Conservation (phyloP, 768 basidiomycete genomes). For the Lepiota venenata region DNA sequence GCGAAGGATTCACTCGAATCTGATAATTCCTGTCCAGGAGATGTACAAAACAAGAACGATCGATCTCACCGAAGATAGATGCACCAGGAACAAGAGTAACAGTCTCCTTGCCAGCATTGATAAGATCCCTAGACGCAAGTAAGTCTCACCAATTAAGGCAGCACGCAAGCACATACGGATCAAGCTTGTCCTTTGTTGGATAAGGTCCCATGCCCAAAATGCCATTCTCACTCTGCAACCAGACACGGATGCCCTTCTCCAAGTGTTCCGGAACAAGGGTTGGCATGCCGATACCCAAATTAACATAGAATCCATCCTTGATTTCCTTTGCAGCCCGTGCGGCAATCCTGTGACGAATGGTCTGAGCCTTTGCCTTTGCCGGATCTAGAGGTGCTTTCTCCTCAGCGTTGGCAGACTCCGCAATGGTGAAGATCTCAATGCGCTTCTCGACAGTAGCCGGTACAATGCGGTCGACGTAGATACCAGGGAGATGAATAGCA, state of each 20-base stretch:
- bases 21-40: slow-evolving; percentile 22
- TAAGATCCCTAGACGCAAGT: slow-evolving; percentile 62
- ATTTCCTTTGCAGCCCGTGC: slow-evolving; percentile 87
- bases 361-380: slow-evolving; percentile 50
- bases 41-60: neutral
- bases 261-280: slow-evolving; percentile 83
- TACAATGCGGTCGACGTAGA: slow-evolving; percentile 90
- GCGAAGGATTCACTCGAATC: slow-evolving; percentile 93
- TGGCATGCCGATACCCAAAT: slow-evolving; percentile 90
- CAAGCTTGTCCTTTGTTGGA: slow-evolving; percentile 74
- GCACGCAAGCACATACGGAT: slow-evolving; percentile 53
- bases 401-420: slow-evolving; percentile 37
- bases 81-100: slow-evolving; percentile 91
- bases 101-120: slow-evolving; percentile 95
- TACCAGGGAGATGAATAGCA: slow-evolving; percentile 77
- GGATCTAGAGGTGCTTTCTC: slow-evolving; percentile 29
- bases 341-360: slow-evolving; percentile 72
- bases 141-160: neutral
- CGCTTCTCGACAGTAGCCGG: slow-evolving; percentile 70
- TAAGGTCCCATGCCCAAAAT: slow-evolving; percentile 91
- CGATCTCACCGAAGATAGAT: slow-evolving; percentile 74
- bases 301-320: slow-evolving; percentile 84
- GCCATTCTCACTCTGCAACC: slow-evolving; percentile 90
- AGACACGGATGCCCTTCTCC: slow-evolving; percentile 71
- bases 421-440: slow-evolving; percentile 74